A percentile compares a stretch with the other conserved stretches of the same genome.
Conservation (phyloP, 2,329 filamentous ascomycete genomes). For the Pleoardoris graminearum region DNA sequence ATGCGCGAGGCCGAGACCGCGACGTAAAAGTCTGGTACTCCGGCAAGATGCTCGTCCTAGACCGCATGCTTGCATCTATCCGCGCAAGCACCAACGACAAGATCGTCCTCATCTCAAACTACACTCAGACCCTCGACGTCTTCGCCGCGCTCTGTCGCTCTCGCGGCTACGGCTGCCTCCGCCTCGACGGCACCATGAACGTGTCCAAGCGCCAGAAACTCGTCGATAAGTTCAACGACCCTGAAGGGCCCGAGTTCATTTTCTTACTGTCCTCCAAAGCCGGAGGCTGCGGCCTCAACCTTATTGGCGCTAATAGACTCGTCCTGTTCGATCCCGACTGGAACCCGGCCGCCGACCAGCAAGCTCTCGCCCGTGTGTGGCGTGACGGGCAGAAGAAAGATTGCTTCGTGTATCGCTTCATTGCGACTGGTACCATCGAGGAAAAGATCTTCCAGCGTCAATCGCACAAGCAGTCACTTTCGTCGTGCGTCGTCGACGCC, state of each 20-base stretch:
- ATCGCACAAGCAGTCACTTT: slow-evolving; percentile 95
- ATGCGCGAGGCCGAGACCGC: slow-evolving; percentile 82
- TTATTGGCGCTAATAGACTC: slow-evolving; percentile 91
- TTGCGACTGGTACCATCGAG: slow-evolving; percentile 95
- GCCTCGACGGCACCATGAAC: slow-evolving; percentile 96
- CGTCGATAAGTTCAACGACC: slow-evolving; percentile 97
- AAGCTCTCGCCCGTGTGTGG: slow-evolving; percentile 96
- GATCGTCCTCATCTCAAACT: slow-evolving; percentile 98
- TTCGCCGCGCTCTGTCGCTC: slow-evolving; percentile 89
- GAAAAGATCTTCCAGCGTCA: slow-evolving; percentile 99
- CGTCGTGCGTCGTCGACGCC: slow-evolving; percentile 93
- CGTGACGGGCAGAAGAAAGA: slow-evolving; percentile 99
- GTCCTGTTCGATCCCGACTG: slow-evolving; percentile 93
- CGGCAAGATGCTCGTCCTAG: slow-evolving; percentile 97
- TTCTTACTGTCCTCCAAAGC: slow-evolving; percentile 97
- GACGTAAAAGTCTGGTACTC: slow-evolving; percentile 96
- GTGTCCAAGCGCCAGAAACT: slow-evolving; percentile 96
- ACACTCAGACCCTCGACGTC: slow-evolving; percentile 92
- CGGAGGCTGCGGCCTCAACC: slow-evolving; percentile 92
- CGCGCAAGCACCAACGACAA: slow-evolving; percentile 97
- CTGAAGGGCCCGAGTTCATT: slow-evolving; percentile 84
- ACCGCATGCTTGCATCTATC: slow-evolving; percentile 95
- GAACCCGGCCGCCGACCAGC: slow-evolving; percentile 97
- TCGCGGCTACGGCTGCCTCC: slow-evolving; percentile 80
- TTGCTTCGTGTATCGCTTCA: slow-evolving; percentile 99